These are phyloP conservation scores for Flaveria brownii DNA, from an alignment of 129 eudicot genomes.

Conservation along the genomic window DNA sequence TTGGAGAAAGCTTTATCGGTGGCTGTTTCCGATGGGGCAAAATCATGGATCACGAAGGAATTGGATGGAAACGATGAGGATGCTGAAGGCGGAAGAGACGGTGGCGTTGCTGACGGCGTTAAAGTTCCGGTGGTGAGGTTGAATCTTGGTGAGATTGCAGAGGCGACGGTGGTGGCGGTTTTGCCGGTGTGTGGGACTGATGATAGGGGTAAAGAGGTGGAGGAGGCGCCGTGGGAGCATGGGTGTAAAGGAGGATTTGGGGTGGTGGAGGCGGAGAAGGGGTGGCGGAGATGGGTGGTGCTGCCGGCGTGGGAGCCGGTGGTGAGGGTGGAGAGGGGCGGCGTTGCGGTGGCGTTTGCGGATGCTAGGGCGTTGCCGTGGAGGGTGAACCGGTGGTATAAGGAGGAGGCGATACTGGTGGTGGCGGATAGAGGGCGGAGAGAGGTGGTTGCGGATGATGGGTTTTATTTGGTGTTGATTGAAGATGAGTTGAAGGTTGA, in stretches of 20 bases:
- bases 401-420: slow-evolving; percentile 70
- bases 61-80: slow-evolving; percentile 46
- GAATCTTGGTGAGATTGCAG: slow-evolving; percentile 70
- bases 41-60: slow-evolving; percentile 40
- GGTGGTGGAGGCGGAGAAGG: slow-evolving; percentile 65
- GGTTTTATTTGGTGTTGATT: slow-evolving; percentile 53
- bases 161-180: slow-evolving; percentile 55
- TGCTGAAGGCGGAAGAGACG: slow-evolving; percentile 28
- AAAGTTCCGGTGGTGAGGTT: slow-evolving; percentile 83
- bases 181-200: slow-evolving; percentile 69
- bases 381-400: slow-evolving; percentile 65
- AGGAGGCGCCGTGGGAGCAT: slow-evolving; percentile 77
- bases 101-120: slow-evolving; percentile 33
- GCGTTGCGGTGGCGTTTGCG: slow-evolving; percentile 69
- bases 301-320: slow-evolving; percentile 81
- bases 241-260: slow-evolving; percentile 63
- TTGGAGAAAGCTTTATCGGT: slow-evolving; percentile 56
- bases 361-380: slow-evolving; percentile 79
- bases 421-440: slow-evolving; percentile 66
- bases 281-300: slow-evolving; percentile 81
- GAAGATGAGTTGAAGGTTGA: slow-evolving; percentile 62
- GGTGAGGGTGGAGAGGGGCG: slow-evolving; percentile 55
- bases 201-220: slow-evolving; percentile 52
- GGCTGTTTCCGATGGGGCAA: slow-evolving; percentile 54
- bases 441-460: slow-evolving; percentile 57